Evolutionary conservation across 129 eudicot genomes (phyloP), one percentile per base, ranked within the genome.

Genomic region (Cynara cardunculus): DNA sequence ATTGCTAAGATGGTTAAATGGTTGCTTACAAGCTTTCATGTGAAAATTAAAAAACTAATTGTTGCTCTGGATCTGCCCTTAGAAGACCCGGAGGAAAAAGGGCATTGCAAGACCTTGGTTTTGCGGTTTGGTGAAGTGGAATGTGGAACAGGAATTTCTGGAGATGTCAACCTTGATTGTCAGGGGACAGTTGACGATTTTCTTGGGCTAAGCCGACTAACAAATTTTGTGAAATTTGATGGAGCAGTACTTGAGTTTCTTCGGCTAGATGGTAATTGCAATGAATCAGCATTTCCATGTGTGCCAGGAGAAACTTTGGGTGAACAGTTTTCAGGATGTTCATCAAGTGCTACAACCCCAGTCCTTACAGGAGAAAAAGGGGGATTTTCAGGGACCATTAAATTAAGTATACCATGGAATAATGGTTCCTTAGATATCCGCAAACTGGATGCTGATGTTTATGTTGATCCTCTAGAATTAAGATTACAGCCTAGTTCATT

Each of bases 401-500:
- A 83, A 68, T 87, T 96, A 69, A 89, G 91, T 85, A 89, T 96
- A 78, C 98, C 99, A 19, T 96, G 98, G 98, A 89, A 89, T 81
- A 93, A 93, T 85, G 99, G 99, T 41, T 91, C 95, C 32, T 87
- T 96, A 86, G 97, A 96, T 85, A 88, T 91, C 74, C 89, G 86
- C 71, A 89, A 87, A 84, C 90, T 96, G 87, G 99, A 96, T 81
- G 98, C 92, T 14, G 92, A 93, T 84, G 90, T 89, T 79, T 70
- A 80, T 24, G 46, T 96, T 46, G 98, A 92, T 62, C 97, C 97
- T 84, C 67, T 96, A 81, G 90, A 87, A 76, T 13, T 91, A 72
- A 87, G 89, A 83, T 75, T 92, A 44, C 94, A 89, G 59, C 97
- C 99, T 22, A 87, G 91, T 76, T 84, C 97, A 59, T 18, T 96